Conservation (phyloP, 345 rosid genomes). For the Salix purpurea region DNA sequence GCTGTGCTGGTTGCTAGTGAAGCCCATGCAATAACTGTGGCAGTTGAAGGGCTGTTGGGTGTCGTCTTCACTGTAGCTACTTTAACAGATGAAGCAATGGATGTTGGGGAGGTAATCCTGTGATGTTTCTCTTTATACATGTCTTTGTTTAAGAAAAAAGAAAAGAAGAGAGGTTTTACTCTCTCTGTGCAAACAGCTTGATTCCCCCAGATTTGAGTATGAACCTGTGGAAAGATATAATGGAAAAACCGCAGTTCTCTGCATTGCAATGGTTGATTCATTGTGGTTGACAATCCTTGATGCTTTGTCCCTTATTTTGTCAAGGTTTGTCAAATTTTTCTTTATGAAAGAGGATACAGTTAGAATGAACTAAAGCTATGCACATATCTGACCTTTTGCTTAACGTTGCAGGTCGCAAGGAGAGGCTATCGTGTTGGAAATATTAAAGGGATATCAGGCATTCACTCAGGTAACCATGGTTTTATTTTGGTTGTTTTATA, state of each 20-base stretch:
- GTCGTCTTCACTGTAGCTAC: conserved; percentile 93
- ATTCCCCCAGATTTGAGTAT: conserved; percentile 78
- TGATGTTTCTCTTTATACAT: conserved; percentile 15
- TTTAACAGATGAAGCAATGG: conserved; percentile 92
- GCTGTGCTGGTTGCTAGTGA: conserved; percentile 98
- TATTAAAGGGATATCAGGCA: conserved; percentile 96
- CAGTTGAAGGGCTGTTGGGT: conserved; percentile 90
- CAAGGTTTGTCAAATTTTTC: conserved; percentile 54
- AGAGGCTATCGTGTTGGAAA: conserved; percentile 95
- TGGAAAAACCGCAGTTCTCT: conserved; percentile 71
- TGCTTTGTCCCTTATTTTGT: conserved; percentile 82
- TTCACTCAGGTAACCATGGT: conserved; percentile 74
- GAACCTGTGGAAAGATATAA: conserved; percentile 51
- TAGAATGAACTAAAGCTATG: neutral
- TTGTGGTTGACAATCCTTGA: conserved; percentile 97
- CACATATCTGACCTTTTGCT: conserved; percentile 29
- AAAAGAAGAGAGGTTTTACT: conserved; percentile 6
- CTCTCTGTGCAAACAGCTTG: conserved; percentile 54
- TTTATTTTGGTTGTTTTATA: neutral
- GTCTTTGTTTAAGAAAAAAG: neutral
- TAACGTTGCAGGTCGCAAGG: conserved; percentile 85
- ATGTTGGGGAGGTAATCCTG: conserved; percentile 73
- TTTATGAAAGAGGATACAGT: conserved; percentile 2
- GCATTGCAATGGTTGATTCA: conserved; percentile 89
- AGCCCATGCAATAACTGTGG: conserved; percentile 94